Conservation (phyloP, 305 asterid species). For the Lippia alba region DNA sequence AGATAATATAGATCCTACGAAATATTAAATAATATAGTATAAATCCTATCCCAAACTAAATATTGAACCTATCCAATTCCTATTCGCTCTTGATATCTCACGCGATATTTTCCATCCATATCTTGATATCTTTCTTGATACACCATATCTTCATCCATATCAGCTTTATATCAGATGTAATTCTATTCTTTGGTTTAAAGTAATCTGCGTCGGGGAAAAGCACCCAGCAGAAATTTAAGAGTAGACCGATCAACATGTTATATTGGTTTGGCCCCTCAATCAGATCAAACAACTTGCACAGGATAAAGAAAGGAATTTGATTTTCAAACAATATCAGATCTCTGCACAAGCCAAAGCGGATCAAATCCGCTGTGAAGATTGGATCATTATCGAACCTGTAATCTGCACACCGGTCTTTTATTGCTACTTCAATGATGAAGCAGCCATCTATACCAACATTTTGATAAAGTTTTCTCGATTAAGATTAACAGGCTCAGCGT, state of each 20-base stretch:
- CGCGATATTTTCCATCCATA: too few relatives aligned
- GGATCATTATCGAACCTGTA: not conserved
- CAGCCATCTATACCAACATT: slow-evolving; percentile 10
- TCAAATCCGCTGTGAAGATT: not conserved
- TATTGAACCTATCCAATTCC: too few relatives aligned
- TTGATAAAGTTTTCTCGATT: not conserved
- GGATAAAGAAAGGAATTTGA: not conserved
- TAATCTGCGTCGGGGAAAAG: too few relatives aligned
- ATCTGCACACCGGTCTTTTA: not conserved
- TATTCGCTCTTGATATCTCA: too few relatives aligned
- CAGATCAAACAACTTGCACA: not conserved
- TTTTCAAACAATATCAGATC: too few relatives aligned
- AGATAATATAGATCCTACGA: too few relatives aligned
- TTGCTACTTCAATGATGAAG: slow-evolving; percentile 13
- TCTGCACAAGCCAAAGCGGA: not conserved
- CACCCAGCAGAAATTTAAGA: not conserved
- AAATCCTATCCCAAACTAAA: too few relatives aligned
- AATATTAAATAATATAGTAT: too few relatives aligned
- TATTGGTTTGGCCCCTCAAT: not conserved
- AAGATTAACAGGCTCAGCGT: not conserved
- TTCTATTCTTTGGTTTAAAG: not conserved
- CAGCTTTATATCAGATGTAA: not conserved
- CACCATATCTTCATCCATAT: too few relatives aligned
- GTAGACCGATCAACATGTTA: not conserved
- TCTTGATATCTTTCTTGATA: too few relatives aligned